A percentile compares a stretch with the other conserved stretches of the same genome.
Conservation (phyloP, 768 basidiomycete species). For the Tephrocybe sp. region DNA sequence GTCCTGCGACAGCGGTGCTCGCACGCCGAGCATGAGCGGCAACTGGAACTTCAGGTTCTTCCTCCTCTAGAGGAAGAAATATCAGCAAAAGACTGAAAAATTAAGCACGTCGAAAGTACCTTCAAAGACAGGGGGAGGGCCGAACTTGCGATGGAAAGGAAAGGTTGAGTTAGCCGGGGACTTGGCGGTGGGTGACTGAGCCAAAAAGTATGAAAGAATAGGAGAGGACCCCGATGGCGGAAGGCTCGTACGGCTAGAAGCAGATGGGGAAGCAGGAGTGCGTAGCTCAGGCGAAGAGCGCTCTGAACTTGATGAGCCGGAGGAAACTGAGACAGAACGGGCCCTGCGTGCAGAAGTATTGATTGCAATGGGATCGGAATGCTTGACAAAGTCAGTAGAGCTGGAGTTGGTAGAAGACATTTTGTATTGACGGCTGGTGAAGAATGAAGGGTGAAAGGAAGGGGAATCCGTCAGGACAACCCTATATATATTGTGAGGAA, state of each 20-base stretch:
- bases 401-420: conserved; percentile 28
- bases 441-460: conserved; percentile 19
- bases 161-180: conserved; percentile 46
- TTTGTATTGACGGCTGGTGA: conserved; percentile 18
- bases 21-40: conserved; percentile 58
- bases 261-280: conserved; percentile 50
- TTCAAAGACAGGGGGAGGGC: conserved; percentile 59
- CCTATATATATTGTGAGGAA: conserved; percentile 23
- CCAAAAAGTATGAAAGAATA: conserved; percentile 68
- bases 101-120: conserved; percentile 36
- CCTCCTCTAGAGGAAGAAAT: conserved; percentile 26
- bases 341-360: conserved; percentile 39
- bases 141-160: conserved; percentile 60
- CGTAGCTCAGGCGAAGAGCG: conserved; percentile 52
- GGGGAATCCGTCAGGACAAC: conserved; percentile 7
- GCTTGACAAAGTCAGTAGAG: conserved; percentile 32
- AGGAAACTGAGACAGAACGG: conserved; percentile 66
- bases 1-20: conserved; percentile 53
- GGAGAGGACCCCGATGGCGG: conserved; percentile 66
- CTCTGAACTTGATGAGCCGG: conserved; percentile 54
- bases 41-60: conserved; percentile 39
- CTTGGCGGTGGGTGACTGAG: conserved; percentile 57
- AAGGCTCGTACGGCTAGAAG: conserved; percentile 42
- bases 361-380: conserved; percentile 69
- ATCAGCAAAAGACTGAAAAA: not conserved